A percentile compares a stretch with the other conserved stretches of the same genome.
These are phyloP conservation scores for Penicillium rolfsii DNA, from an alignment of 2,329 filamentous ascomycete species.

Conservation along the genomic window DNA sequence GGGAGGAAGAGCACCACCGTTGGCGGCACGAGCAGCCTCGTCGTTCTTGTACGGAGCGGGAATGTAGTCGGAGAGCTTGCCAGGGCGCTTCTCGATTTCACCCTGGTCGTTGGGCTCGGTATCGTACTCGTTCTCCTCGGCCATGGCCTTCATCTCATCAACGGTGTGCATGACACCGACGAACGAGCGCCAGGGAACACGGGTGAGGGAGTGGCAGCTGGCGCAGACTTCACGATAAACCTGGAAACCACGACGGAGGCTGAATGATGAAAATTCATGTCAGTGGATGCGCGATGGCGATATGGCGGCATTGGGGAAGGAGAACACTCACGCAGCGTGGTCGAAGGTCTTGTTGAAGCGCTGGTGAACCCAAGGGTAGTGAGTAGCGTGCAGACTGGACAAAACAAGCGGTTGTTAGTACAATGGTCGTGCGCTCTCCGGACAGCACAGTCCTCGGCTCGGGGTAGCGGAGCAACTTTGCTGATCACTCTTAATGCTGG, in stretches of 20 bases:
- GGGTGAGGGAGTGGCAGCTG: constrained; percentile 93
- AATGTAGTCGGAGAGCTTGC: constrained; percentile 98
- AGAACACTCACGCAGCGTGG: constrained; percentile 79
- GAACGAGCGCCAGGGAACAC: constrained; percentile 89
- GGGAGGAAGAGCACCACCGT: constrained; percentile 95
- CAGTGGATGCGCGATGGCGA: constrained; percentile 21
- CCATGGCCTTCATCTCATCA: constrained; percentile 95
- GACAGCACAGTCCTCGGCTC: constrained; percentile 33
- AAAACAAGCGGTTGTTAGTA: constrained; percentile 33
- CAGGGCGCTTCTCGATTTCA: constrained; percentile 96
- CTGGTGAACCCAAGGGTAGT: constrained; percentile 94
- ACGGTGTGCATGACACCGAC: constrained; percentile 93
- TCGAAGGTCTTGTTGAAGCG: constrained; percentile 96
- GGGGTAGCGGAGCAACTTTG: constrained; percentile 22
- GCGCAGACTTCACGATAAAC: constrained; percentile 99
- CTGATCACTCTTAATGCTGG: constrained; percentile 21
- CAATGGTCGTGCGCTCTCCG: constrained; percentile 20
- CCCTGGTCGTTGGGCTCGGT: constrained; percentile 97
- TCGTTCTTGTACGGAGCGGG: constrained; percentile 97
- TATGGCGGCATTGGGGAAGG: constrained; percentile 14
- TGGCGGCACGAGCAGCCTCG: constrained; percentile 94
- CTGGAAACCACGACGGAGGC: constrained; percentile 97
- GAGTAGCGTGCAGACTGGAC: constrained; percentile 80
- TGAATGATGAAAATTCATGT: constrained; percentile 47
- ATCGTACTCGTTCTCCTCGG: constrained; percentile 98